A percentile compares a stretch with the other conserved stretches of the same genome.
Conservation (phyloP, 441 rosid genomes). For the Croton laevigatus region DNA sequence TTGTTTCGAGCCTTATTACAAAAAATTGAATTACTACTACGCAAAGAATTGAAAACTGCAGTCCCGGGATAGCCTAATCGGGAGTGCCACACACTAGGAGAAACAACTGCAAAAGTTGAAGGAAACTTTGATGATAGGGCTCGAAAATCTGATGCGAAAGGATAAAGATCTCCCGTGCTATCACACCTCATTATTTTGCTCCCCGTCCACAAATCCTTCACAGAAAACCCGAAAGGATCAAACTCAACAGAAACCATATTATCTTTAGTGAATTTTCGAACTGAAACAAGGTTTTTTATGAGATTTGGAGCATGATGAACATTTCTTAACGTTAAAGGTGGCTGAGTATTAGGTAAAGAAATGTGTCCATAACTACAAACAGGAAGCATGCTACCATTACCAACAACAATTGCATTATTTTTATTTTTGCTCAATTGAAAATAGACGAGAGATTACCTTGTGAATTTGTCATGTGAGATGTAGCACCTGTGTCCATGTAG, state of each 20-base stretch:
- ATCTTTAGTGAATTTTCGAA: too few species aligned
- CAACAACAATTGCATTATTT: not conserved
- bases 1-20: too few species aligned
- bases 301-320: not conserved
- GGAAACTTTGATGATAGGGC: too few species aligned
- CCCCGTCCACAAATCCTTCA: constrained; percentile 3
- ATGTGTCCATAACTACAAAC: not conserved
- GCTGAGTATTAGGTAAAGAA: not conserved
- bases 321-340: not conserved
- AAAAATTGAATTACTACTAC: too few species aligned
- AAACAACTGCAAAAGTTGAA: not conserved
- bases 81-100: not conserved
- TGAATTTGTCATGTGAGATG: not conserved
- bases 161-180: not conserved
- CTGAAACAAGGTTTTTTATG: not conserved
- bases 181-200: not conserved
- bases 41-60: not conserved
- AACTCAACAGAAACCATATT: constrained; percentile 4
- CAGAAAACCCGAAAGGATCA: constrained; percentile 7
- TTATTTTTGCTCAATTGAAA: not conserved
- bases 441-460: not conserved
- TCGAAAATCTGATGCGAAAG: too few species aligned
- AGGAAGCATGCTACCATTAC: not conserved
- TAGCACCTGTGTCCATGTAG: not conserved
- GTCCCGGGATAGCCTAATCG: not conserved